These are phyloP conservation scores for Botrytis medusae DNA, from an alignment of 2,329 filamentous ascomycete genomes.

Conservation along the genomic window DNA sequence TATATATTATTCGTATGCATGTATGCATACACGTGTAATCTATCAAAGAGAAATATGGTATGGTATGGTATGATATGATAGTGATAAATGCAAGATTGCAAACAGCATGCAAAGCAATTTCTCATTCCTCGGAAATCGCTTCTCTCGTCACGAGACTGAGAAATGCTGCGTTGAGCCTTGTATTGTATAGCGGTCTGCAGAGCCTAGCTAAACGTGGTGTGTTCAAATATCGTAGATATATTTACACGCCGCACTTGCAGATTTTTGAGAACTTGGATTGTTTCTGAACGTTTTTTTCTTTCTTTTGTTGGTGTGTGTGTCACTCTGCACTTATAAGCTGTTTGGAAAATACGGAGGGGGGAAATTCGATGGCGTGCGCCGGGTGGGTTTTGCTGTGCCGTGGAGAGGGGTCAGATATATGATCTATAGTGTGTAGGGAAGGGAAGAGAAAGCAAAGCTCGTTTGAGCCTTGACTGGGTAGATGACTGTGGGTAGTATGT, in stretches of 20 bases:
- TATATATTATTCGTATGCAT: too few relatives aligned
- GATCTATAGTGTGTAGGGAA: not conserved
- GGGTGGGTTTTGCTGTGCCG: not conserved
- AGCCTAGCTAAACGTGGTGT: too few relatives aligned
- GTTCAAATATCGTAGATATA: not conserved
- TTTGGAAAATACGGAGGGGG: not conserved
- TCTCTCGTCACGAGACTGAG: not conserved
- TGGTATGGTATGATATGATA: too few relatives aligned
- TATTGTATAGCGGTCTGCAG: not conserved
- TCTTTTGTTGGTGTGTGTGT: too few relatives aligned
- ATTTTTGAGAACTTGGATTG: not conserved
- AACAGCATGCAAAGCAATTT: too few relatives aligned
- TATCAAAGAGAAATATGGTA: too few relatives aligned
- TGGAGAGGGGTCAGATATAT: not conserved
- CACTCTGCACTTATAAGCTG: too few relatives aligned
- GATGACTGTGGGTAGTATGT: not conserved
- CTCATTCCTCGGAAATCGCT: too few relatives aligned
- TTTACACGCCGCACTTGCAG: not conserved
- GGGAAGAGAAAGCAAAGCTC: not conserved
- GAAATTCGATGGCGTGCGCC: not conserved
- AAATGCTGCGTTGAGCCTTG: not conserved
- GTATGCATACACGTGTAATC: too few relatives aligned
- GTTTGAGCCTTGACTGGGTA: not conserved
- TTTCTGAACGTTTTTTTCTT: not conserved
- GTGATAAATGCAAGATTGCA: too few relatives aligned